These are phyloP conservation scores for Colletotrichum tropicicola DNA, from an alignment of 2,329 filamentous ascomycete species.

Conservation along the genomic window DNA sequence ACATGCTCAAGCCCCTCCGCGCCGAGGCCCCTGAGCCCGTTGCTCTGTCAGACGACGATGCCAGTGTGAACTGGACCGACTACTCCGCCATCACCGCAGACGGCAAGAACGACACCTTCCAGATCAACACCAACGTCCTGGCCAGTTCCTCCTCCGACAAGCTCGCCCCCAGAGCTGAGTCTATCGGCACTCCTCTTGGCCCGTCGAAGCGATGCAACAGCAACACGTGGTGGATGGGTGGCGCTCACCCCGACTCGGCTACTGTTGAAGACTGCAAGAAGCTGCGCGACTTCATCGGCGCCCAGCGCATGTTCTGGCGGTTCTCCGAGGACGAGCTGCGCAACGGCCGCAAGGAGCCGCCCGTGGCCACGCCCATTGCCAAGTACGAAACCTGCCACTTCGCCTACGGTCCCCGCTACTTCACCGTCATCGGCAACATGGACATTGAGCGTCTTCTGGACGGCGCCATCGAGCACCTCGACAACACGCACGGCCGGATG, in stretches of 20 bases:
- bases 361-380: not conserved
- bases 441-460: conserved; percentile 7
- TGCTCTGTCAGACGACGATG: not conserved
- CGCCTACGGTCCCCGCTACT: not conserved
- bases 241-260: conserved; percentile 9
- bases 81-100: not conserved
- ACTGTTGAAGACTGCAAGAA: conserved; percentile 12
- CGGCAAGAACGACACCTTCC: conserved; percentile 8
- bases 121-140: conserved; percentile 5
- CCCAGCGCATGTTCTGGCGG: conserved; percentile 3
- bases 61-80: not conserved
- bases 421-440: conserved; percentile 15
- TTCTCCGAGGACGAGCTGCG: not conserved
- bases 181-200: conserved; percentile 1
- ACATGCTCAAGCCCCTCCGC: not conserved
- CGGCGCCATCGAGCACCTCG: not conserved
- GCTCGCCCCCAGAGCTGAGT: not conserved
- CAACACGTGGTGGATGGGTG: not conserved
- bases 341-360: not conserved
- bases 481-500: conserved; percentile 5
- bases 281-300: conserved; percentile 6
- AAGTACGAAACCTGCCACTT: conserved; percentile 16
- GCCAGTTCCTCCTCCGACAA: not conserved
- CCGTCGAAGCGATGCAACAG: conserved; percentile 16
- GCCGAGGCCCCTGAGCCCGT: not conserved